These are phyloP conservation scores for Ogataea siamensis DNA, from an alignment of 805 yeast genomes.

Conservation along the genomic window DNA sequence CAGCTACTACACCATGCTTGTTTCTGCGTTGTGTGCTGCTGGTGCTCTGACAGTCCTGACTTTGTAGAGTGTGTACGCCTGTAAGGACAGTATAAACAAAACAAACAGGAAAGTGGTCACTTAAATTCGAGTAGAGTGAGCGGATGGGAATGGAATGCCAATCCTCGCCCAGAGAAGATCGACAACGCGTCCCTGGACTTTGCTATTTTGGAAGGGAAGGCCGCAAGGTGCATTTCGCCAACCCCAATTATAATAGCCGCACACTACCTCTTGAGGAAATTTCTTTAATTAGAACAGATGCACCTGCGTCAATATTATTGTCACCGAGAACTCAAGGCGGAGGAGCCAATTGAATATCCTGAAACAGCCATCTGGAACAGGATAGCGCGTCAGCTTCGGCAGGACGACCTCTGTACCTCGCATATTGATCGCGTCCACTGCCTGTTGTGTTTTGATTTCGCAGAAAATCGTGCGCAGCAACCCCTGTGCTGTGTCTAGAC, in stretches of 20 bases:
- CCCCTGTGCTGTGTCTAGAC: conserved; percentile 6
- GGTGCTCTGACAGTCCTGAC: conserved; percentile 25
- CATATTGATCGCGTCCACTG: not conserved
- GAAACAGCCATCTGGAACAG: not conserved
- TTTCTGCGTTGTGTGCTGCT: conserved; percentile 17
- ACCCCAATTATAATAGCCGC: conserved; percentile 4
- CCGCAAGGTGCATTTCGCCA: not conserved
- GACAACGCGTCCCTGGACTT: conserved; percentile 1
- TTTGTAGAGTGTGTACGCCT: conserved; percentile 24
- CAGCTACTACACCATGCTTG: conserved; percentile 7
- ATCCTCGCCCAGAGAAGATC: conserved; percentile 1
- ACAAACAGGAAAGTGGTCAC: not conserved
- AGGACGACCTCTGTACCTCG: not conserved
- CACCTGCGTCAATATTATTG: conserved; percentile 4
- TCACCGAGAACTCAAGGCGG: conserved; percentile 1
- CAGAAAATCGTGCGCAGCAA: conserved; percentile 1
- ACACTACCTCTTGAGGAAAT: conserved; percentile 1
- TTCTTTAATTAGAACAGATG: conserved; percentile 2
- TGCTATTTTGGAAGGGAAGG: not conserved
- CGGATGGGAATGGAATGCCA: not conserved
- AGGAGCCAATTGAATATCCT: conserved; percentile 3
- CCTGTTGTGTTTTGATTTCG: not conserved
- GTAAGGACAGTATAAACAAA: conserved; percentile 1
- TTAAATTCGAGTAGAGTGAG: not conserved
- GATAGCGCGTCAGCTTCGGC: conserved; percentile 1